Percentiles rank a stretch among this genome's conserved stretches.
These are phyloP conservation scores for Ascochyta rabiei DNA, from an alignment of 2,329 filamentous ascomycete genomes.

Conservation along the genomic window DNA sequence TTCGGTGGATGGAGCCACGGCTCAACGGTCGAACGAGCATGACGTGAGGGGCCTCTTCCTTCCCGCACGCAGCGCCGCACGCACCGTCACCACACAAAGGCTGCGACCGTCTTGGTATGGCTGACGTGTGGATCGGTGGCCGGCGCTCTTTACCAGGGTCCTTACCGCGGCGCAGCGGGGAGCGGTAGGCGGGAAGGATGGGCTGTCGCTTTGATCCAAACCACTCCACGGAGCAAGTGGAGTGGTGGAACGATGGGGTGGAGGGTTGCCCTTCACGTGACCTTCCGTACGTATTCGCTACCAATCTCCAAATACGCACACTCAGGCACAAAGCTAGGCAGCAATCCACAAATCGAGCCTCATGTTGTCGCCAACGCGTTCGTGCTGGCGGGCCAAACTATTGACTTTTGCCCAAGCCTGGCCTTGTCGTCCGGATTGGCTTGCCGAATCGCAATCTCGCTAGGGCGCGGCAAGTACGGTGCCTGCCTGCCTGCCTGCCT, in stretches of 20 bases:
- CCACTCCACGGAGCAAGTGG: constrained; percentile 6
- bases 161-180: constrained; percentile 27
- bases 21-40: constrained; percentile 9
- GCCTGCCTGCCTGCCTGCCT: too few species aligned
- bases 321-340: too few species aligned
- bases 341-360: too few species aligned
- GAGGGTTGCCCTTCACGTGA: constrained; percentile 13
- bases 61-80: constrained; percentile 30
- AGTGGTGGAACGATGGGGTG: not conserved
- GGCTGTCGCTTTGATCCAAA: constrained; percentile 32
- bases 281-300: too few species aligned
- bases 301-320: too few species aligned
- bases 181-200: constrained; percentile 44
- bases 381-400: too few species aligned
- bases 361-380: too few species aligned
- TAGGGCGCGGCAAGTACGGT: too few species aligned
- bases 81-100: constrained; percentile 12
- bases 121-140: constrained; percentile 27
- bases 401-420: not conserved
- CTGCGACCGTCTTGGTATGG: not conserved
- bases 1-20: not conserved
- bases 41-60: constrained; percentile 6
- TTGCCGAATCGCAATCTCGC: constrained; percentile 11
- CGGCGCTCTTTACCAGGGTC: constrained; percentile 27
- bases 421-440: too few species aligned